A percentile compares a stretch with the other conserved stretches of the same genome.
These are phyloP conservation scores for Phytopythium cucurbitacearum DNA, from an alignment of 352 stramenopile species.

Conservation along the genomic window DNA sequence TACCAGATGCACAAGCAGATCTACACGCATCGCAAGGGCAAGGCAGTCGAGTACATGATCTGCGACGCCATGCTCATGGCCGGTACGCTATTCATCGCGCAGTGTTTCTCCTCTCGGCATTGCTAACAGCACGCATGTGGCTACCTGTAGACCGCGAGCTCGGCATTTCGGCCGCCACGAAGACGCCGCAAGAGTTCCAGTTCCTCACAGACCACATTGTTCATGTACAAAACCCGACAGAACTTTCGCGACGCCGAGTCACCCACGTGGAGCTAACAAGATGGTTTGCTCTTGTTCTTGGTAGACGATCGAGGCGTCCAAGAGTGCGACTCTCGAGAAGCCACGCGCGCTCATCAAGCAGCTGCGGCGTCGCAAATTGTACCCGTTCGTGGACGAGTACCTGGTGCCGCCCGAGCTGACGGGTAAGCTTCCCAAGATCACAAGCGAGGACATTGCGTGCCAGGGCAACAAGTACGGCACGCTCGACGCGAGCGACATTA, in stretches of 20 bases:
- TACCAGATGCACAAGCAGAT: slow-evolving; percentile 89
- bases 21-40: slow-evolving; percentile 88
- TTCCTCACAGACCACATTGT: slow-evolving; percentile 76
- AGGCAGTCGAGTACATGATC: slow-evolving; percentile 90
- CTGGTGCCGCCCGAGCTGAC: slow-evolving; percentile 56
- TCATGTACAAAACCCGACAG: slow-evolving; percentile 29
- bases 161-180: slow-evolving; percentile 57
- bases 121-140: neutral
- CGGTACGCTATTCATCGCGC: slow-evolving; percentile 9
- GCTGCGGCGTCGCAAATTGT: slow-evolving; percentile 69
- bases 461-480: slow-evolving; percentile 34
- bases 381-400: slow-evolving; percentile 85
- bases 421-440: slow-evolving; percentile 43
- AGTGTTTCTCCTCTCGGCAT: neutral
- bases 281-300: neutral
- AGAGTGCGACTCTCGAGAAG: slow-evolving; percentile 34
- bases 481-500: slow-evolving; percentile 70
- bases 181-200: slow-evolving; percentile 64
- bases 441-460: slow-evolving; percentile 52
- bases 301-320: slow-evolving; percentile 76
- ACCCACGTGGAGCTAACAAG: neutral
- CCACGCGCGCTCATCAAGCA: slow-evolving; percentile 69
- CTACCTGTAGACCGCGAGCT: slow-evolving; percentile 50
- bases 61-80: slow-evolving; percentile 81
- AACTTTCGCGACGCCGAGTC: neutral